Conservation (phyloP, 2,329 filamentous ascomycete species). For the Curvularia lunata region DNA sequence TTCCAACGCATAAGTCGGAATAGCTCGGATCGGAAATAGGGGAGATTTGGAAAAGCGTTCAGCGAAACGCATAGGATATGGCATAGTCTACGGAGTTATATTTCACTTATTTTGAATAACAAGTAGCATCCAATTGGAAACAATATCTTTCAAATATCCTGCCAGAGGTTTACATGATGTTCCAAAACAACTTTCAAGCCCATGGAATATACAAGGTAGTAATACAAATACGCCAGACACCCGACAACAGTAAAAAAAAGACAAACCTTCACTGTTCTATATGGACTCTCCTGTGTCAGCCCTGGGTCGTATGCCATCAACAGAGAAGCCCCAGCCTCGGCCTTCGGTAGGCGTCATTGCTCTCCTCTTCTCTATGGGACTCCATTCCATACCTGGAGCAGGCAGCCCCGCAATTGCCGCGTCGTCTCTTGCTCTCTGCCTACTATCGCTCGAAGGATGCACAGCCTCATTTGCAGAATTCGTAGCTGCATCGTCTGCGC, state of each 20-base stretch:
- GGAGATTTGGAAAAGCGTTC: background rate
- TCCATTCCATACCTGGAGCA: conserved; percentile 48
- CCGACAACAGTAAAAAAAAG: background rate
- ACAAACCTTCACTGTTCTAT: conserved; percentile 1
- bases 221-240: background rate
- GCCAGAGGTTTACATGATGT: background rate
- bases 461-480: conserved; percentile 5
- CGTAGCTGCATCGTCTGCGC: background rate
- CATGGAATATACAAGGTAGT: background rate
- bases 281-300: conserved; percentile 47
- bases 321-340: conserved; percentile 37
- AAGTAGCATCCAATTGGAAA: background rate
- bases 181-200: background rate
- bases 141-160: background rate
- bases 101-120: background rate
- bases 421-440: conserved; percentile 43
- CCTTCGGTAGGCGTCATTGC: conserved; percentile 51
- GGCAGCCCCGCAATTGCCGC: conserved; percentile 40
- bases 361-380: conserved; percentile 46
- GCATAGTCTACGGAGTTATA: background rate
- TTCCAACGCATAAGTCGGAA: background rate
- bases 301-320: conserved; percentile 40
- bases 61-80: background rate
- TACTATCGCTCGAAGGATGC: conserved; percentile 12
- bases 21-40: background rate